Conservation (phyloP, 2,329 filamentous ascomycete species). For the Moelleriella libera region DNA sequence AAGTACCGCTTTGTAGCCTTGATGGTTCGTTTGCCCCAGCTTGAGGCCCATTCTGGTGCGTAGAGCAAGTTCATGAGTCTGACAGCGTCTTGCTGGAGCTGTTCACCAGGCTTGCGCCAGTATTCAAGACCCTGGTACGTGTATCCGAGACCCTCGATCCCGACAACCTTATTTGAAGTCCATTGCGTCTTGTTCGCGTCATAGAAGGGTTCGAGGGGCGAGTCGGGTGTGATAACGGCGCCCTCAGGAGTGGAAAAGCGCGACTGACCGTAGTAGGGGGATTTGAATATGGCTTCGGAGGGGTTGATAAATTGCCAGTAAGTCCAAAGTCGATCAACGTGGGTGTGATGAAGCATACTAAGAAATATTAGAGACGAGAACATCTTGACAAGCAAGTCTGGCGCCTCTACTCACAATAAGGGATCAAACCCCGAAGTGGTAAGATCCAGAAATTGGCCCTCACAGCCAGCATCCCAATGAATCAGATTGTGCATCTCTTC, state of each 20-base stretch:
- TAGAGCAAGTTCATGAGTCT: constrained; percentile 20
- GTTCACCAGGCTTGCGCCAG: constrained; percentile 14
- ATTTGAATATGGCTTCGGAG: constrained; percentile 17
- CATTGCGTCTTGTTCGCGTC: constrained; percentile 22
- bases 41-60: constrained; percentile 2
- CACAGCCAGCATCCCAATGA: constrained; percentile 25
- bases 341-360: constrained; percentile 34
- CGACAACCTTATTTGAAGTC: constrained; percentile 22
- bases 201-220: constrained; percentile 37
- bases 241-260: constrained; percentile 26
- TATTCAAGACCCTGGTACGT: constrained; percentile 22
- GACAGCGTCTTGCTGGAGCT: constrained; percentile 17
- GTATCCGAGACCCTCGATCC: constrained; percentile 22
- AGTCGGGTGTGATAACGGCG: constrained; percentile 25
- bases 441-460: constrained; percentile 24
- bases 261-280: constrained; percentile 17
- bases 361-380: too few relatives aligned
- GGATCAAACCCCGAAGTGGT: constrained; percentile 30
- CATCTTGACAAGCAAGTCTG: too few relatives aligned
- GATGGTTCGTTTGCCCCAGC: background rate
- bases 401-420: constrained; percentile 21
- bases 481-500: constrained; percentile 28
- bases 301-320: constrained; percentile 32
- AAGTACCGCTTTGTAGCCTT: constrained; percentile 17
- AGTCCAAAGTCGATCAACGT: constrained; percentile 52